Base-by-base conservation (phyloP, 2,329 filamentous ascomycete genomes). In the Alternaria burnsii region DNA sequence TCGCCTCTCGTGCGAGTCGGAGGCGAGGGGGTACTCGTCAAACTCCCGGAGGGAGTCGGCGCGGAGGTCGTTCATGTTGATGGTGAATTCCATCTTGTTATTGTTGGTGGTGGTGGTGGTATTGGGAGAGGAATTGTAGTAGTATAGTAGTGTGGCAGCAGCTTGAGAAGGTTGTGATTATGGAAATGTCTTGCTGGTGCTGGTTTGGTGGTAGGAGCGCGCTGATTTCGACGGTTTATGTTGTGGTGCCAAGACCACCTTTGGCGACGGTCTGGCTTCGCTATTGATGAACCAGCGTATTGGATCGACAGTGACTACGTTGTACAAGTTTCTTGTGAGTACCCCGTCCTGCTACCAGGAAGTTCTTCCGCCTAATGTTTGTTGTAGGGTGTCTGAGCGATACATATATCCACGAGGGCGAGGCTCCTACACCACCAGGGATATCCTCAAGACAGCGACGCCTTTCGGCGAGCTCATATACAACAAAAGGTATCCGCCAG, bases 241-340 rank as follows among this genome's bases (percentile, higher is more conserved):
- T 50, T 22, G 46, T 42, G 46, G 30, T 50, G 46, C 46, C 46
- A 50, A 50, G 46, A 50, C 32, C 34, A n/a, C 46, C 20, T 26
- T 11, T 50, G 46, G 32, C 32, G 46, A 50, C 30, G 32, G 46
- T 50, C 32, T 50, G 46, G 46, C 30, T 24, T 50, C 20, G 46
- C 14, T 38, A 36, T 38, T 50, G 46, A 24, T 38, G 32, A 9
- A 24, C 12, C 12, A 5, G 20, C 4, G 10, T 42, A 8, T 24
- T 14, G 20, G n/a, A 50, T 7, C 24, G 30, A 26, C 46, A n/a
- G 32, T 50, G 30, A 50, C 14, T 14, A 20, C 30, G 30, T 6
- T 26, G 4, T 38, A 36, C 32, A 24, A 20, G 8, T 34, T n/a
- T 14, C 10, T n/a, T 50, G 32, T 5, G 9, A 18, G 20, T 11